Evolutionary conservation across 495 filamentous ascomycete genomes (phyloP), one percentile per base, ranked within the genome.

Genomic region (Pyrenula massariospora): DNA sequence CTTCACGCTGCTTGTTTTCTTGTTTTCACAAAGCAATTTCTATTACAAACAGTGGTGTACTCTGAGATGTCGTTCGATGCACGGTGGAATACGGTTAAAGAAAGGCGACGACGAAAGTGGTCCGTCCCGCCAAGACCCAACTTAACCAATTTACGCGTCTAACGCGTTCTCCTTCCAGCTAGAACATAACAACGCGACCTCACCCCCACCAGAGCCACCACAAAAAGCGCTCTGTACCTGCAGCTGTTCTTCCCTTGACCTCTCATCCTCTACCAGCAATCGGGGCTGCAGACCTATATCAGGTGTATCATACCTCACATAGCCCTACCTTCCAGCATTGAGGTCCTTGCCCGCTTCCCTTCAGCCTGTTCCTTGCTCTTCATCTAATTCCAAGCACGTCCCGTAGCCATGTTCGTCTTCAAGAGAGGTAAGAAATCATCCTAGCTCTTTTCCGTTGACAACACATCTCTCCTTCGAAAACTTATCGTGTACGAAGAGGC

Each of bases 391-490:
- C n/a, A n/a, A n/a, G n/a, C n/a, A n/a, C n/a, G n/a, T n/a, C n/a
- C n/a, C n/a, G n/a, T 15, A 42, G 31, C 15, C 31, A 86, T 86
- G 83, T 86, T 82, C 72, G 83, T 86, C 63, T 85, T 78, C 70
- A 86, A 86, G 73, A 76, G 83, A 73, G 82, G 83, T 86, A 77
- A 65, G 83, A 72, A 61, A 56, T 48, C 56, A 48, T 22, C 49
- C 5, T 54, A 58, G 23, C 19, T 55, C 10, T 24, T 59, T 54
- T 22, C n/a, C 31, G 24, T 49, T 25, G 51, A 12, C 53, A n/a
- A n/a, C n/a, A n/a, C n/a, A n/a, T n/a, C n/a, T n/a, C n/a, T n/a
- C n/a, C n/a, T n/a, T n/a, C n/a, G n/a, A n/a, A n/a, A n/a, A n/a
- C n/a, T n/a, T n/a, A n/a, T n/a, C n/a, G n/a, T n/a, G n/a, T n/a